These are phyloP conservation scores for Trifolium pratense DNA, from an alignment of 306 rosid species.

Conservation along the genomic window DNA sequence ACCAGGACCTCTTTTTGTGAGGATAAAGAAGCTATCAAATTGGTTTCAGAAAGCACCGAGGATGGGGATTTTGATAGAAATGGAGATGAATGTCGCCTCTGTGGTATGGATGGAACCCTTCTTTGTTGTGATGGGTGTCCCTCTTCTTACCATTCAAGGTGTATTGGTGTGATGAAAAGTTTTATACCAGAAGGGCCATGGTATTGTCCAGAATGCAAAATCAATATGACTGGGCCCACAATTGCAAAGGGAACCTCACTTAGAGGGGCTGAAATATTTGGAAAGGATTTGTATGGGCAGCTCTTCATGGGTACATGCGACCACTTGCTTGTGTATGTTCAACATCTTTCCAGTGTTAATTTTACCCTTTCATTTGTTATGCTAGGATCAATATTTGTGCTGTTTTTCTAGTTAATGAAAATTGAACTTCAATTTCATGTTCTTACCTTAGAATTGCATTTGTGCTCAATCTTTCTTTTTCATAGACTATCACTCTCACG, in stretches of 20 bases:
- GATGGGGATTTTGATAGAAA: slow-evolving; percentile 74
- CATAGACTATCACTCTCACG: slow-evolving; percentile 16
- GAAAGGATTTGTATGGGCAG: slow-evolving; percentile 77
- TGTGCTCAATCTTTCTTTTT: slow-evolving; percentile 15
- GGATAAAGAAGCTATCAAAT: slow-evolving; percentile 62
- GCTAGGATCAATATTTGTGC: slow-evolving; percentile 32
- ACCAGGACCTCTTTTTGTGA: slow-evolving; percentile 69
- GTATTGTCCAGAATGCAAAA: slow-evolving; percentile 96
- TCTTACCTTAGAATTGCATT: slow-evolving; percentile 18
- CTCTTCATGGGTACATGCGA: slow-evolving; percentile 86
- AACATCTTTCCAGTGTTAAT: slow-evolving; percentile 44
- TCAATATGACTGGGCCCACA: slow-evolving; percentile 65
- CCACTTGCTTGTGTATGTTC: slow-evolving; percentile 95
- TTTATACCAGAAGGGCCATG: slow-evolving; percentile 91
- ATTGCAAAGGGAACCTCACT: slow-evolving; percentile 71
- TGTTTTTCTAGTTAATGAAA: slow-evolving; percentile 30
- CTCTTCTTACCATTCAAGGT: slow-evolving; percentile 93
- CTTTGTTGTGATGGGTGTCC: slow-evolving; percentile 99
- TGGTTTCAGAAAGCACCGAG: slow-evolving; percentile 47
- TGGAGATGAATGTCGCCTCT: slow-evolving; percentile 92
- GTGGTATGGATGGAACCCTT: slow-evolving; percentile 97
- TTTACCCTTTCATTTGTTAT: slow-evolving; percentile 25
- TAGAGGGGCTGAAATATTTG: slow-evolving; percentile 87
- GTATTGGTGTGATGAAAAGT: slow-evolving; percentile 89
- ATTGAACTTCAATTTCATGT: slow-evolving; percentile 28